Conservation (phyloP, 495 filamentous ascomycete species). For the Hamigera avellanea region DNA sequence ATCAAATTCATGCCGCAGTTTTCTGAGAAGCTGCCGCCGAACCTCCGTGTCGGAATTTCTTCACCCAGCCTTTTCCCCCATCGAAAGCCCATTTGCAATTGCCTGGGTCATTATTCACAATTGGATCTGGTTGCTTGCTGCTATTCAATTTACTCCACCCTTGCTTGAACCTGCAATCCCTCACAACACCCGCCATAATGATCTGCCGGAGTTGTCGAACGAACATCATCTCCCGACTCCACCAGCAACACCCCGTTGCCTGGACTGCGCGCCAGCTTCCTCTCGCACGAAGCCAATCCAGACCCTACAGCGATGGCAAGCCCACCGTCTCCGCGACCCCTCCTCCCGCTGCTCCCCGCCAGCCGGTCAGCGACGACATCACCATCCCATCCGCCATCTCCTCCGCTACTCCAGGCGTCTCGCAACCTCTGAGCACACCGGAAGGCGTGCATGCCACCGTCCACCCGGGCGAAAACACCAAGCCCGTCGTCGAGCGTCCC, state of each 20-base stretch:
- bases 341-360: slow-evolving; percentile 41
- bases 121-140: no score
- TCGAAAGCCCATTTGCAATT: no score
- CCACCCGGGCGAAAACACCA: slow-evolving; percentile 14
- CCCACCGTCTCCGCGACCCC: slow-evolving; percentile 35
- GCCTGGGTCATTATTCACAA: no score
- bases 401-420: slow-evolving; percentile 32
- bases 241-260: slow-evolving; percentile 17
- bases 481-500: slow-evolving; percentile 15
- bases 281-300: slow-evolving; percentile 22
- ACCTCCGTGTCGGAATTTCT: slow-evolving; percentile 3
- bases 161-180: neutral
- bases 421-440: slow-evolving; percentile 34
- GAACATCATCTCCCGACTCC: slow-evolving; percentile 28
- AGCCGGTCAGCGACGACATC: slow-evolving; percentile 23
- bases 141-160: no score
- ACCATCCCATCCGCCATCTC: slow-evolving; percentile 31
- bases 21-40: slow-evolving; percentile 14
- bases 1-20: slow-evolving; percentile 33
- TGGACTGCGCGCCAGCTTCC: slow-evolving; percentile 20
- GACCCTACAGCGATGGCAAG: slow-evolving; percentile 28
- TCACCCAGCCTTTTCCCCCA: no score
- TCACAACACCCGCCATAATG: slow-evolving; percentile 17
- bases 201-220: slow-evolving; percentile 38
- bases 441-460: slow-evolving; percentile 16